phyloP scores from a whole-genome alignment of 2,329 filamentous ascomycete species.

The Orbilia quercus region DNA sequence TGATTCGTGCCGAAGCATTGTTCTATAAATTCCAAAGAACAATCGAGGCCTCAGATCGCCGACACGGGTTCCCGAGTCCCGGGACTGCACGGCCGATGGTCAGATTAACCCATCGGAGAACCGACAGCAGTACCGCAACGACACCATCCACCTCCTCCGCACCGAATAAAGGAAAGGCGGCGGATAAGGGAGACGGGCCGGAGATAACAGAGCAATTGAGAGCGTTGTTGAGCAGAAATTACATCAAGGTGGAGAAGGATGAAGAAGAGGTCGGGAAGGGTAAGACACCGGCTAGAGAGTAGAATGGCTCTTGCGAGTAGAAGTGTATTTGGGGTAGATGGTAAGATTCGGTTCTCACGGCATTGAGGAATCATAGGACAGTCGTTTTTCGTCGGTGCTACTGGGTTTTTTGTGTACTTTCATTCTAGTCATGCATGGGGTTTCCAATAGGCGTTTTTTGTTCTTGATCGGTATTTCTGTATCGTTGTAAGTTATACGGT shows the following conservation, averaged over 20 bases:
- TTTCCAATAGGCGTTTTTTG: neutral
- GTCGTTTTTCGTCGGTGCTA: constrained; percentile 11
- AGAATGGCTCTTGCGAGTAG: constrained; percentile 5
- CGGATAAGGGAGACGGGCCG: constrained; percentile 36
- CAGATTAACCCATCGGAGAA: constrained; percentile 41
- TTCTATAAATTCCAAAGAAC: constrained; percentile 88
- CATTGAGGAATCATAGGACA: constrained; percentile 1
- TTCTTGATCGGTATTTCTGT: neutral
- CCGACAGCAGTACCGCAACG: constrained; percentile 14
- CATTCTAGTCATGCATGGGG: neutral
- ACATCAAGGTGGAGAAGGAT: constrained; percentile 46
- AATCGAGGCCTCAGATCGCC: constrained; percentile 92
- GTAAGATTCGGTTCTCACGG: constrained; percentile 14
- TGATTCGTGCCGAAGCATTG: constrained; percentile 86
- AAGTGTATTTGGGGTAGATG: constrained; percentile 5
- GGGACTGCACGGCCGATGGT: constrained; percentile 49
- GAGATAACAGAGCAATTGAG: constrained; percentile 53
- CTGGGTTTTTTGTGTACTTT: neutral
- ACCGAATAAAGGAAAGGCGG: constrained; percentile 33
- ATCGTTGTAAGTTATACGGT: neutral
- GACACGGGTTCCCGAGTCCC: constrained; percentile 68
- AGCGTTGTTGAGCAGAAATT: constrained; percentile 35
- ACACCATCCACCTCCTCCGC: constrained; percentile 8
- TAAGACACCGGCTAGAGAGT: constrained; percentile 40
- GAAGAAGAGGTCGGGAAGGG: constrained; percentile 40